Conservation (phyloP, 2,329 filamentous ascomycete species). For the Byssothecium circinans region DNA sequence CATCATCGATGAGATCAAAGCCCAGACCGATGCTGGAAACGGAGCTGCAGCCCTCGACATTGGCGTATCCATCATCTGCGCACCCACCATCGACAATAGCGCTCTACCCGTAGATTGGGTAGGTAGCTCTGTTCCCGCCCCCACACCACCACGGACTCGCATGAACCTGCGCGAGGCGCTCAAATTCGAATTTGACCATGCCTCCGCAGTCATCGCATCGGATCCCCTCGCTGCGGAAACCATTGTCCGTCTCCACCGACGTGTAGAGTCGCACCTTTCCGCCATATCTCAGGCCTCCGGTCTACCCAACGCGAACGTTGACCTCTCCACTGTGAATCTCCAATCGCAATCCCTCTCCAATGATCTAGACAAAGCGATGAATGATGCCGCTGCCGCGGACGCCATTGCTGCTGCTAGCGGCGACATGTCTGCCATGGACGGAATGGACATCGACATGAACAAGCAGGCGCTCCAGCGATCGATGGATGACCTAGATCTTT, state of each 20-base stretch:
- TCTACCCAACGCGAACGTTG: constrained; percentile 29
- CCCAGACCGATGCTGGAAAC: constrained; percentile 62
- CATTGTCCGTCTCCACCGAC: constrained; percentile 63
- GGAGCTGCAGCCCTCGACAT: constrained; percentile 68
- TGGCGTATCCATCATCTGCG: constrained; percentile 68
- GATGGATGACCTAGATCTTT: constrained; percentile 33
- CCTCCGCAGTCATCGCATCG: constrained; percentile 58
- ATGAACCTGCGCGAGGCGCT: constrained; percentile 64
- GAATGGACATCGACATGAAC: constrained; percentile 19
- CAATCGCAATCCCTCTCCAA: constrained; percentile 29
- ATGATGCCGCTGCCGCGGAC: constrained; percentile 40
- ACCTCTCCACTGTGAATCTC: constrained; percentile 31
- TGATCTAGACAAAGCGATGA: constrained; percentile 40
- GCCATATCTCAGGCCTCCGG: constrained; percentile 23
- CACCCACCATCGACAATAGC: constrained; percentile 54
- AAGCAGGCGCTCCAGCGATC: constrained; percentile 38
- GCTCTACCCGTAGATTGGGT: constrained; percentile 40
- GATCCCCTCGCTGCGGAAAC: constrained; percentile 63
- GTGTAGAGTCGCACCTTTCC: constrained; percentile 65
- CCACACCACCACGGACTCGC: constrained; percentile 38
- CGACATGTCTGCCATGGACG: constrained; percentile 20
- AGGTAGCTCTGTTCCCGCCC: constrained; percentile 27
- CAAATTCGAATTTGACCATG: constrained; percentile 60
- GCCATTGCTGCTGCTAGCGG: constrained; percentile 28
- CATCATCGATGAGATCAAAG: constrained; percentile 68